phyloP scores from a whole-genome alignment of 2,329 filamentous ascomycete species.

The Calonectria leucothoes region DNA sequence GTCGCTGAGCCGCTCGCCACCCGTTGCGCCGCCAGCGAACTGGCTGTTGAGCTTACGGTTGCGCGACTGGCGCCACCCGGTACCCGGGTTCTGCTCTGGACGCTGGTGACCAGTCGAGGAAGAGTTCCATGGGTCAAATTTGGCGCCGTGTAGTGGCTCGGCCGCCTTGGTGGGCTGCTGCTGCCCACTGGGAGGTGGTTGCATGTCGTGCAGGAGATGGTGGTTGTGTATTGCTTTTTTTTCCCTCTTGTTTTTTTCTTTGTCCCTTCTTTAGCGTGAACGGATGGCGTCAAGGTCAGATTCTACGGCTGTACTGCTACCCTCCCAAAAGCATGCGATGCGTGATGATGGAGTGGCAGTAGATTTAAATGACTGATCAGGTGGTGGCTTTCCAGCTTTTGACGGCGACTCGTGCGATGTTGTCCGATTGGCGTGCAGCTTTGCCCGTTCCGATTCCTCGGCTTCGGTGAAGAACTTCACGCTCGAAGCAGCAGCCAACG shows the following conservation, averaged over 20 bases:
- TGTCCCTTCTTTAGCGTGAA: neutral
- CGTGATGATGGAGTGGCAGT: neutral
- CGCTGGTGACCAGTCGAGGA: conserved; percentile 83
- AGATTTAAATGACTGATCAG: neutral
- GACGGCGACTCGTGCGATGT: neutral
- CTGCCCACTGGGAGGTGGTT: conserved; percentile 17
- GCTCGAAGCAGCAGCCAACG: neutral
- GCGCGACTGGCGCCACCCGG: conserved; percentile 78
- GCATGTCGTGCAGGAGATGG: conserved; percentile 4
- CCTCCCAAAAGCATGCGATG: neutral
- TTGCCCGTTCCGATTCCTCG: neutral
- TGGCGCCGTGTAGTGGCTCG: conserved; percentile 54
- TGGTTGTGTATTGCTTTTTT: conserved; percentile 16
- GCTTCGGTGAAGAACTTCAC: neutral
- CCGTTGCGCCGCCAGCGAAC: conserved; percentile 68
- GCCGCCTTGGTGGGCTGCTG: conserved; percentile 47
- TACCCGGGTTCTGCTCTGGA: conserved; percentile 73
- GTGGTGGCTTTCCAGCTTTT: neutral
- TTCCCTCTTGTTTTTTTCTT: no score
- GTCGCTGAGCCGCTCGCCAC: conserved; percentile 72
- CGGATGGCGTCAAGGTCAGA: neutral
- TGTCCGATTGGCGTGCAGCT: neutral
- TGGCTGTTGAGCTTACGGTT: conserved; percentile 77
- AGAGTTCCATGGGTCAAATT: conserved; percentile 79
- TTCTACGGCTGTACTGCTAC: neutral